These are phyloP conservation scores for Verbena officinalis DNA, from an alignment of 257 asterid genomes.

Conservation along the genomic window DNA sequence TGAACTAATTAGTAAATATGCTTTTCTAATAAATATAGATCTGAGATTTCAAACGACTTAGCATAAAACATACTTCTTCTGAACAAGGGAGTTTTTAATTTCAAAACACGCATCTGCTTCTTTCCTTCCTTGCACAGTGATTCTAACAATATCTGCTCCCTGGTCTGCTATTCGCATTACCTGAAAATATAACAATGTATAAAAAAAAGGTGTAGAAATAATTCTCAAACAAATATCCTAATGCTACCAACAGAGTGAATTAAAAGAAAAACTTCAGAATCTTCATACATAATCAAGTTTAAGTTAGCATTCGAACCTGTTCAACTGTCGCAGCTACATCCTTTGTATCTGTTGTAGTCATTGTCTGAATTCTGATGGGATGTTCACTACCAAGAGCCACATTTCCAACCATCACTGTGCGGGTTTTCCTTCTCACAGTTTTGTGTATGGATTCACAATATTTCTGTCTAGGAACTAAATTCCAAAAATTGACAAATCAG, in stretches of 20 bases:
- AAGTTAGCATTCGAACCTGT: conserved; percentile 56
- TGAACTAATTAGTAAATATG: conserved; percentile 20
- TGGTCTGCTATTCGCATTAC: conserved; percentile 95
- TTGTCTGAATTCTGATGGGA: conserved; percentile 95
- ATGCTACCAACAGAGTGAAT: background rate
- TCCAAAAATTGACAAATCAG: conserved; percentile 30
- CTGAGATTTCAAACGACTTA: conserved; percentile 13
- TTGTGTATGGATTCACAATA: conserved; percentile 91
- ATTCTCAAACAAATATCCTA: conserved; percentile 1
- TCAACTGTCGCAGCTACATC: conserved; percentile 95
- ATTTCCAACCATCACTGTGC: conserved; percentile 97
- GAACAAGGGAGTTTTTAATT: conserved; percentile 86
- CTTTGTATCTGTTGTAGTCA: conserved; percentile 99
- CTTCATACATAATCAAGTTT: background rate
- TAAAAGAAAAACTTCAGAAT: background rate
- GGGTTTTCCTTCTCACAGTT: conserved; percentile 85
- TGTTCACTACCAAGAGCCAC: conserved; percentile 96
- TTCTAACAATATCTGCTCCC: conserved; percentile 97
- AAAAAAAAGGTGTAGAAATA: background rate
- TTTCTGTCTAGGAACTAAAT: conserved; percentile 89
- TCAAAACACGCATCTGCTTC: conserved; percentile 98
- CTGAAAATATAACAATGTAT: conserved; percentile 47
- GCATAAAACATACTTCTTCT: conserved; percentile 71
- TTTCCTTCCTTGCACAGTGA: conserved; percentile 97
- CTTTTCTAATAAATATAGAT: conserved; percentile 19